These are phyloP conservation scores for Micractinium conductrix DNA, from an alignment of 139 green algal genomes.

Conservation along the genomic window DNA sequence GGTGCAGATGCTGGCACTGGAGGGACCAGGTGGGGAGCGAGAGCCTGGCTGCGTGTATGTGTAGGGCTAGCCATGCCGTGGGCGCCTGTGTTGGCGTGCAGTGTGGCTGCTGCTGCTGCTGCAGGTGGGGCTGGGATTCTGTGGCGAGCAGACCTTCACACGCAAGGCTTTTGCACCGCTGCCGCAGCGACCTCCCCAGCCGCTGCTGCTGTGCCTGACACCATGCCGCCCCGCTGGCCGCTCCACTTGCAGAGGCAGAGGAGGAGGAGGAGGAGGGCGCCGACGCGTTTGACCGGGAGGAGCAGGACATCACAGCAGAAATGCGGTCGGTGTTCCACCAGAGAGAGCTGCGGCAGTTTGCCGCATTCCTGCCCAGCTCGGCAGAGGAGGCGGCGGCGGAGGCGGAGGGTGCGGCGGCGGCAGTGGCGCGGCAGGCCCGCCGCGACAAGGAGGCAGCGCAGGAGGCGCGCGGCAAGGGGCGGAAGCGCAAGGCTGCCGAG, in stretches of 20 bases:
- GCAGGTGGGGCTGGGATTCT: no score
- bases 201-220: no score
- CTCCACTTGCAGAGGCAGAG: background rate
- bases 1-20: slow-evolving; percentile 21
- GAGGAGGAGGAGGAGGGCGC: background rate
- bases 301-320: slow-evolving; percentile 37
- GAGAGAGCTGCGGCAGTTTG: slow-evolving; percentile 19
- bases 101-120: no score
- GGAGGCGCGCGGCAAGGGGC: background rate
- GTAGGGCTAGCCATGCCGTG: no score
- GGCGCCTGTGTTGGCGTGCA: no score
- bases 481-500: background rate
- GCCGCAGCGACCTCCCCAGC: no score
- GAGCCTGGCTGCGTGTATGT: no score
- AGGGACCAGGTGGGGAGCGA: slow-evolving; percentile 28
- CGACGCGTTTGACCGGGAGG: slow-evolving; percentile 26
- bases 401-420: background rate
- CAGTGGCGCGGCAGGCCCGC: background rate
- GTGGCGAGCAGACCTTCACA: no score
- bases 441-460: background rate
- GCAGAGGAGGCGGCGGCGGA: background rate
- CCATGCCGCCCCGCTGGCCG: background rate
- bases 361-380: background rate
- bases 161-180: no score
- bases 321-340: slow-evolving; percentile 11